phyloP scores from a whole-genome alignment of 2,329 filamentous ascomycete genomes.

The Sclerotinia glacialis region DNA sequence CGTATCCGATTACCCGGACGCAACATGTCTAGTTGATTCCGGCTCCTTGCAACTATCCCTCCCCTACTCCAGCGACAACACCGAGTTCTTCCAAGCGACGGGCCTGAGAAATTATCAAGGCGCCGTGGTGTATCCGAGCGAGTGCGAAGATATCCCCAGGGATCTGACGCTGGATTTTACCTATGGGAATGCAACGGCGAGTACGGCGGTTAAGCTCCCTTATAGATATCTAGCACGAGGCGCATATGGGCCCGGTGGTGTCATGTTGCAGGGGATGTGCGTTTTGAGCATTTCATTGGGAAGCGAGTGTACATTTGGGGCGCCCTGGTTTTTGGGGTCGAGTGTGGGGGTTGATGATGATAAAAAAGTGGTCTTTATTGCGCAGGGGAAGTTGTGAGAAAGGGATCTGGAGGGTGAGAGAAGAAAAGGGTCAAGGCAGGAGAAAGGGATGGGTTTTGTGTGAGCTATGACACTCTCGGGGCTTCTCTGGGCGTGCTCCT shows the following conservation, averaged over 20 bases:
- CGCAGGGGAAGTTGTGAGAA: not conserved
- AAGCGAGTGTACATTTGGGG: not conserved
- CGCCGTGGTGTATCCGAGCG: not conserved
- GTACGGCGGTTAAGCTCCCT: not conserved
- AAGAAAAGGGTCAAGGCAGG: not conserved
- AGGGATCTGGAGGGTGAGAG: not conserved
- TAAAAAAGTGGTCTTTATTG: slow-evolving; percentile 5
- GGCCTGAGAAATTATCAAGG: not conserved
- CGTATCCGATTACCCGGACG: not conserved
- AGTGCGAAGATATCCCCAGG: not conserved
- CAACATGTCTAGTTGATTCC: not conserved
- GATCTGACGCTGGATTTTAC: slow-evolving; percentile 5
- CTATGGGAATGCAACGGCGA: not conserved
- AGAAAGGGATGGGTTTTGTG: not conserved
- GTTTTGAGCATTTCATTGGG: not conserved
- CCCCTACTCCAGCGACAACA: not conserved
- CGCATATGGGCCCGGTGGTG: not conserved
- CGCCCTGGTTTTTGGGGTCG: slow-evolving; percentile 14
- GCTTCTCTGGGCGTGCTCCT: too few species aligned
- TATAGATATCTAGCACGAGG: slow-evolving; percentile 7
- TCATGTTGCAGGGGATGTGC: not conserved
- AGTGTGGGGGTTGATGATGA: slow-evolving; percentile 9
- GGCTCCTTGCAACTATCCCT: not conserved
- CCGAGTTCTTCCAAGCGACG: not conserved
- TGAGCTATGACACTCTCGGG: not conserved